Conservation (phyloP, 2,329 filamentous ascomycete species). For the Cytospora schulzeri region DNA sequence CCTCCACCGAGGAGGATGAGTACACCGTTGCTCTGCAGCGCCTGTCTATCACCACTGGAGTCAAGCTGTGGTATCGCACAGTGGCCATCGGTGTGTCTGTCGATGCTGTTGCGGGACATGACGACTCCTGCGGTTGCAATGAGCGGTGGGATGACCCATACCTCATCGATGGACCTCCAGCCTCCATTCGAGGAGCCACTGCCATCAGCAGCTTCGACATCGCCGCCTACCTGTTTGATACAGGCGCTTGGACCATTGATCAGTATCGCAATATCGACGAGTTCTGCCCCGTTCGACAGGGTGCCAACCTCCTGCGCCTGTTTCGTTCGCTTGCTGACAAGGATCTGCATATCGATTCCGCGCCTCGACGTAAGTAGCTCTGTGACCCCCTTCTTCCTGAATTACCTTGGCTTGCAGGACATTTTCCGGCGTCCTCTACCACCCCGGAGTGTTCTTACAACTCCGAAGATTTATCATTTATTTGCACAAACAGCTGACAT, state of each 20-base stretch:
- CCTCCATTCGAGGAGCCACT: neutral
- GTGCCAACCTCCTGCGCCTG: conserved; percentile 64
- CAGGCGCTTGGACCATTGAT: conserved; percentile 30
- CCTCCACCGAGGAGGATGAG: conserved; percentile 22
- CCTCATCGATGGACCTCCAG: conserved; percentile 1
- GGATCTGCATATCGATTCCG: conserved; percentile 61
- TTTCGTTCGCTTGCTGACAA: conserved; percentile 60
- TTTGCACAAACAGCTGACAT: neutral
- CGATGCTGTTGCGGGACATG: conserved; percentile 21
- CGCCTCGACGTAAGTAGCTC: conserved; percentile 48
- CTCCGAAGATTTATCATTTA: neutral
- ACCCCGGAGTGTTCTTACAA: neutral
- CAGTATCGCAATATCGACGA: conserved; percentile 49
- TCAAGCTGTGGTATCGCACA: conserved; percentile 26
- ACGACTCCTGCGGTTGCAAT: conserved; percentile 22
- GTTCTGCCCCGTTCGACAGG: conserved; percentile 66
- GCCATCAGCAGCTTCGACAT: neutral
- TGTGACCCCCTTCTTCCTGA: neutral
- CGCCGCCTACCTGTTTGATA: neutral
- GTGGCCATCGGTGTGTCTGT: conserved; percentile 8
- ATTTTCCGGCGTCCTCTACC: too few species aligned
- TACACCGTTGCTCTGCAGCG: conserved; percentile 16
- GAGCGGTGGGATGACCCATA: conserved; percentile 4
- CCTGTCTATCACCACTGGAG: conserved; percentile 15
- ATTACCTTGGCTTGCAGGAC: too few species aligned